A percentile compares a stretch with the other conserved stretches of the same genome.
Conservation (phyloP, 2,329 filamentous ascomycete genomes). For the Elsinoe necatrix region DNA sequence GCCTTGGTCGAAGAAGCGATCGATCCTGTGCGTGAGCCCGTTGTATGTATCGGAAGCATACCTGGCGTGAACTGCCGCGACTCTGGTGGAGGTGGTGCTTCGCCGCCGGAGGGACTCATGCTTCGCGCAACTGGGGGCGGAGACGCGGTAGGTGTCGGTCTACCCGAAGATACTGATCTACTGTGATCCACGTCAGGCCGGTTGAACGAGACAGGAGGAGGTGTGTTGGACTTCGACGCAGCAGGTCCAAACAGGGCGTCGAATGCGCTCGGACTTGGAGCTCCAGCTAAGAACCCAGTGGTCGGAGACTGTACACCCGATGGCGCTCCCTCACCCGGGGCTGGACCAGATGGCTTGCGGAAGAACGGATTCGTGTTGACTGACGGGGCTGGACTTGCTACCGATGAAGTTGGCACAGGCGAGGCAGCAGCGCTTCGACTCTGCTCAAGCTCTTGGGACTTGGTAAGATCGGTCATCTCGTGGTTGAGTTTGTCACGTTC, state of each 20-base stretch:
- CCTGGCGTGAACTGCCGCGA: constrained; percentile 70
- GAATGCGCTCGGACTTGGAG: constrained; percentile 30
- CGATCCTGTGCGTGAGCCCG: constrained; percentile 52
- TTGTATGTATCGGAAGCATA: constrained; percentile 60
- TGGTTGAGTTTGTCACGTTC: constrained; percentile 80
- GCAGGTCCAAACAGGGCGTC: constrained; percentile 33
- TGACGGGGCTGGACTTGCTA: constrained; percentile 58
- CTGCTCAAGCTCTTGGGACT: constrained; percentile 47
- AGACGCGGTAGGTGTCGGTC: constrained; percentile 54
- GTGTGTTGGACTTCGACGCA: constrained; percentile 27
- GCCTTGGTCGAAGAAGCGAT: constrained; percentile 55
- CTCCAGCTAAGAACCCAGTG: constrained; percentile 17
- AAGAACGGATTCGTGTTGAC: constrained; percentile 91
- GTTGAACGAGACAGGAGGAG: constrained; percentile 4
- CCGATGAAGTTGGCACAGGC: constrained; percentile 33
- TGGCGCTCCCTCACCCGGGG: constrained; percentile 8
- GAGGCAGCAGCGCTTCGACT: constrained; percentile 30
- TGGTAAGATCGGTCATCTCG: constrained; percentile 60
- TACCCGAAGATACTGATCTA: constrained; percentile 27
- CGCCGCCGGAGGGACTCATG: constrained; percentile 24
- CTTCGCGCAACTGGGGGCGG: constrained; percentile 46
- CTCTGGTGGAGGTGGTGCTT: constrained; percentile 58
- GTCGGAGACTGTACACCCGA: constrained; percentile 14
- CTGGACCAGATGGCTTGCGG: constrained; percentile 44
- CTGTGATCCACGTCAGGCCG: constrained; percentile 3